These are phyloP conservation scores for Neurospora sp. DNA, from an alignment of 495 filamentous ascomycete species.

Conservation along the genomic window DNA sequence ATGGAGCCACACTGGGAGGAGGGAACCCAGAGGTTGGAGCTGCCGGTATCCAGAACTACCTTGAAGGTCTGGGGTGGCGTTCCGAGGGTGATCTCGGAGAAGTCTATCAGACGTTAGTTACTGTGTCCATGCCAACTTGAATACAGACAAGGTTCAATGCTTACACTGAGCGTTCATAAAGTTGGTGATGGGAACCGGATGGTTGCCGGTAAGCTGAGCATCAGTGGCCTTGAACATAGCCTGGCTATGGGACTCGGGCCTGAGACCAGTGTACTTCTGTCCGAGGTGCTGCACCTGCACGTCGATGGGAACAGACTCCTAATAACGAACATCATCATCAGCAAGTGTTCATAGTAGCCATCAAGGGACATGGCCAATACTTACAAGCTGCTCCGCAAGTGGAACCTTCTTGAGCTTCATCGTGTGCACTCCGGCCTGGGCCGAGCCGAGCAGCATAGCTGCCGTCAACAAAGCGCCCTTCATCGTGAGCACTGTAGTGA, in stretches of 20 bases:
- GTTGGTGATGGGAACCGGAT: constrained; percentile 86
- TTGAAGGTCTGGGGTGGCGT: constrained; percentile 93
- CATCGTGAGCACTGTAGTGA: constrained; percentile 46
- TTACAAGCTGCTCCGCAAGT: constrained; percentile 81
- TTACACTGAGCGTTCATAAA: constrained; percentile 98
- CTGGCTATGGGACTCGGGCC: constrained; percentile 55
- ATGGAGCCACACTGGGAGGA: constrained; percentile 86
- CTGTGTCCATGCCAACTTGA: background rate
- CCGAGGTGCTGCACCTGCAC: constrained; percentile 71
- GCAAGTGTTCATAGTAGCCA: background rate
- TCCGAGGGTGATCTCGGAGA: constrained; percentile 90
- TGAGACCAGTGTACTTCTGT: constrained; percentile 89
- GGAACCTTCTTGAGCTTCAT: constrained; percentile 96
- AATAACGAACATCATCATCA: constrained; percentile 9
- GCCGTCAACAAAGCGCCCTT: constrained; percentile 68
- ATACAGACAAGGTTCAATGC: constrained; percentile 16
- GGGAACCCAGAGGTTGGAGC: constrained; percentile 98
- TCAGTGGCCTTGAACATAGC: constrained; percentile 70
- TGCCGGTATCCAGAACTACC: constrained; percentile 96
- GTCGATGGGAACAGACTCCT: constrained; percentile 71
- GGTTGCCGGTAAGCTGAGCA: constrained; percentile 54
- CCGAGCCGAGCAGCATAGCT: constrained; percentile 73
- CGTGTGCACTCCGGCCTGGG: constrained; percentile 78
- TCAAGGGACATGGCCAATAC: constrained; percentile 20
- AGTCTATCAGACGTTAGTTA: constrained; percentile 49